Evolutionary conservation across 139 green algal genomes (phyloP).

Genomic region (Nannochloris sp.): DNA sequence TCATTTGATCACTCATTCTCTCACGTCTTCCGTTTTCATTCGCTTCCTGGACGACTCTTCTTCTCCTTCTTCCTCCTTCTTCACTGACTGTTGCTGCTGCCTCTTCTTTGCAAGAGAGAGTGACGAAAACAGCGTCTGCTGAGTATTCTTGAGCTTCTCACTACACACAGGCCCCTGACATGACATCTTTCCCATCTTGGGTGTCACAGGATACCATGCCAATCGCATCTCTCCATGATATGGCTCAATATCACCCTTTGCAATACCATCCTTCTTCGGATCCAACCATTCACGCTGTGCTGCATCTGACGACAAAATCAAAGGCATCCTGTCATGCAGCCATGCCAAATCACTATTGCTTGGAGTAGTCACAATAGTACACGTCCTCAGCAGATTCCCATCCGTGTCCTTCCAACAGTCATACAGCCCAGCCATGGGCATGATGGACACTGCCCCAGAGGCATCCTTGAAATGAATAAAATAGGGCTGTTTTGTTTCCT

Average conservation of each 20-base stretch:
- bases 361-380: constrained; percentile 66
- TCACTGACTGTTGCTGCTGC: too few relatives aligned
- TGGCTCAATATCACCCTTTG: constrained; percentile 12
- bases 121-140: too few relatives aligned
- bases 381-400: constrained; percentile 33
- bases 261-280: constrained; percentile 9
- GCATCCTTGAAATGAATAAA: constrained; percentile 40
- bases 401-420: constrained; percentile 33
- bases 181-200: constrained; percentile 41
- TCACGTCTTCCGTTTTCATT: too few relatives aligned
- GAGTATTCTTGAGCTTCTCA: constrained; percentile 34
- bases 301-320: constrained; percentile 42
- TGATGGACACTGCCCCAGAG: constrained; percentile 1
- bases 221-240: constrained; percentile 53
- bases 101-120: too few relatives aligned
- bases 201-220: constrained; percentile 60
- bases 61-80: too few relatives aligned
- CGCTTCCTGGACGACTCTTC: too few relatives aligned
- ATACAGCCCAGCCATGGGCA: constrained; percentile 56
- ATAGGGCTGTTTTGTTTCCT: constrained; percentile 61
- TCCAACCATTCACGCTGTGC: constrained; percentile 36
- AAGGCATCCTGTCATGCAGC: constrained; percentile 80
- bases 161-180: constrained; percentile 47
- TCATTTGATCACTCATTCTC: not conserved
- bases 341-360: constrained; percentile 36